phyloP scores from a whole-genome alignment of 768 basidiomycete genomes.

The Tylopilus rubrobrunneus region DNA sequence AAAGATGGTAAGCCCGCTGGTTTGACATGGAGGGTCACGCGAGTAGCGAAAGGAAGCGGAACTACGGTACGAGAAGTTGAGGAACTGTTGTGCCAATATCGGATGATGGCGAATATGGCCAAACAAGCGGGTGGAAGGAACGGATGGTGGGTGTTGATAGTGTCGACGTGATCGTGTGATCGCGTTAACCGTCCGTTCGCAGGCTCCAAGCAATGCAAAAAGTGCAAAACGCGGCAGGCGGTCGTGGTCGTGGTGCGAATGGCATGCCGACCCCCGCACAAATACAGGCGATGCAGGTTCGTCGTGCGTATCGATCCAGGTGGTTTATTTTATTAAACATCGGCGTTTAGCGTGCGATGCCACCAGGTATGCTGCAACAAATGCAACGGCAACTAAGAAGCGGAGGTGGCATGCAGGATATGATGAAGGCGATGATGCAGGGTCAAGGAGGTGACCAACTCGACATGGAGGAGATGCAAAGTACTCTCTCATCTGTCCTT shows the following conservation, averaged over 20 bases:
- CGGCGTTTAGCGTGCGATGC: slow-evolving; percentile 72
- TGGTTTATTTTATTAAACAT: slow-evolving; percentile 4
- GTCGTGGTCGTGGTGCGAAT: slow-evolving; percentile 80
- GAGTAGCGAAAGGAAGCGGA: slow-evolving; percentile 91
- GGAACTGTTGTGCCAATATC: slow-evolving; percentile 91
- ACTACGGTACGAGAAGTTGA: slow-evolving; percentile 98
- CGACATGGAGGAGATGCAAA: slow-evolving; percentile 94
- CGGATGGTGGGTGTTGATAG: slow-evolving; percentile 60
- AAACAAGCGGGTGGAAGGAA: slow-evolving; percentile 98
- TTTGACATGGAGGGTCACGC: slow-evolving; percentile 86
- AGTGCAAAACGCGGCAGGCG: slow-evolving; percentile 83
- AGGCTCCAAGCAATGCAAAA: slow-evolving; percentile 89
- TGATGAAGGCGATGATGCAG: slow-evolving; percentile 99
- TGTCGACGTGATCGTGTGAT: not conserved
- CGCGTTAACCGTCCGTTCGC: slow-evolving; percentile 3
- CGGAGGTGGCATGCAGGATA: slow-evolving; percentile 92
- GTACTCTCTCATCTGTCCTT: slow-evolving; percentile 39
- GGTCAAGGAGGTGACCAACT: slow-evolving; percentile 85
- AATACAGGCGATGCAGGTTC: slow-evolving; percentile 89
- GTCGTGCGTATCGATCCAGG: slow-evolving; percentile 21
- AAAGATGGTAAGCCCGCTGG: slow-evolving; percentile 81
- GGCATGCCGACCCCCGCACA: slow-evolving; percentile 92
- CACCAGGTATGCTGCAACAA: slow-evolving; percentile 92
- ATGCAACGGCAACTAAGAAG: slow-evolving; percentile 79
- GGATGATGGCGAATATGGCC: slow-evolving; percentile 99